Base-by-base conservation (phyloP, 1,284 basidiomycete species). In the Austropuccinia psidii region DNA sequence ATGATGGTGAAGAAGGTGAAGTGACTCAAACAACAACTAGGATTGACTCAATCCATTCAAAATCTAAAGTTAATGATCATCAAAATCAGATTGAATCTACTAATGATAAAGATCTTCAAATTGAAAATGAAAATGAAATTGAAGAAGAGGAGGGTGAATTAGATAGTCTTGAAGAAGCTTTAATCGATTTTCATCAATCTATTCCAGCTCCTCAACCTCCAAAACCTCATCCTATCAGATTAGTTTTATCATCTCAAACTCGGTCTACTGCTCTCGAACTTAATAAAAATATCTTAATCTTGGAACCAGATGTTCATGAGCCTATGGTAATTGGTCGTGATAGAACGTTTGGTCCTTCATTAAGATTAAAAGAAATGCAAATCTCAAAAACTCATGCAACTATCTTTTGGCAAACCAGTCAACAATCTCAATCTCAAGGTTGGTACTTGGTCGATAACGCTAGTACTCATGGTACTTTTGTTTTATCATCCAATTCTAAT, bases 341-440 rank as follows among this genome's bases (percentile, higher is more conserved):
- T 70, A 33, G 68, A n/a, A 49, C 55, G 15, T 70, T 70, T n/a
- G 55, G 50, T 15, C 37, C 54, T 5, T 47, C 50, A 17, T 33
- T 70, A n/a, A 55, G 68, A 29, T 33, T 70, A 17, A 70, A 70
- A 50, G 68, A 70, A 24, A 70, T 70, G 68, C 55, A 70, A 39
- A 55, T 70, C 39, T 60, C 55, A 4, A 70, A 70, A 39, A 49
- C 68, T 24, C 68, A 70, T 70, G 52, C 54, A 7, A 70, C 68
- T 4, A 17, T 70, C 33, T 70, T 60, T 33, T 49, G 41, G 21
- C 24, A 35, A 49, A 41, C 21, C 21, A 15, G 21, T 21, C 39
- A 58, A 7, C 21, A 47, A 15, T 24, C 29, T 19, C 41, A 45
- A 17, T 54, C 27, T 35, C 39, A 33, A 35, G 68, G 68, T 21